Conservation (phyloP, 768 basidiomycete species). For the Boletus huronensis region DNA sequence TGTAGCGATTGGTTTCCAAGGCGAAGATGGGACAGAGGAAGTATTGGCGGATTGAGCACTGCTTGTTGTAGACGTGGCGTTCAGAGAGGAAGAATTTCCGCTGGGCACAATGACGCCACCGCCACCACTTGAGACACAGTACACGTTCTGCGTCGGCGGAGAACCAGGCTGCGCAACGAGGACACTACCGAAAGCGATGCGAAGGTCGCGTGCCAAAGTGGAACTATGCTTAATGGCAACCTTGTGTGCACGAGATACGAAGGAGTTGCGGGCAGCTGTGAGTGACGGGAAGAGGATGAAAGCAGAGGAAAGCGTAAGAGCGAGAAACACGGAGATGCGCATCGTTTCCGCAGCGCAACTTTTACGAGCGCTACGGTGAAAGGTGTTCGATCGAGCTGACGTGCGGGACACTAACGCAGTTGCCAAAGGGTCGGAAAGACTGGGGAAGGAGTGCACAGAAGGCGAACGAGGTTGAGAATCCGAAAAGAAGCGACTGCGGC, state of each 20-base stretch:
- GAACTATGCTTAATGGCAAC: constrained; percentile 57
- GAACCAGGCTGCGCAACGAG: constrained; percentile 41
- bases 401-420: background rate
- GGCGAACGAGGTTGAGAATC: constrained; percentile 11
- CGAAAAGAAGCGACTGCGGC: constrained; percentile 7
- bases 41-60: constrained; percentile 17
- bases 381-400: background rate
- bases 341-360: constrained; percentile 15
- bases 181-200: constrained; percentile 57
- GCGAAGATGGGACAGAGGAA: constrained; percentile 38
- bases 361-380: background rate
- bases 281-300: constrained; percentile 24
- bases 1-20: constrained; percentile 56
- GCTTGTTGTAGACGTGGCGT: constrained; percentile 22
- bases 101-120: constrained; percentile 20
- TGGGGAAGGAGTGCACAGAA: background rate
- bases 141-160: constrained; percentile 30
- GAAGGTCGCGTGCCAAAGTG: constrained; percentile 64
- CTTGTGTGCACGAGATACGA: constrained; percentile 46
- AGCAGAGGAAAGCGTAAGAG: constrained; percentile 31
- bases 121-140: constrained; percentile 31
- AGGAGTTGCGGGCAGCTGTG: constrained; percentile 27
- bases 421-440: background rate
- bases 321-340: constrained; percentile 28
- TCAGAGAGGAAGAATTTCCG: constrained; percentile 22